Base-by-base conservation (phyloP, 352 stramenopile species). In the Elongisporangium undulatum region DNA sequence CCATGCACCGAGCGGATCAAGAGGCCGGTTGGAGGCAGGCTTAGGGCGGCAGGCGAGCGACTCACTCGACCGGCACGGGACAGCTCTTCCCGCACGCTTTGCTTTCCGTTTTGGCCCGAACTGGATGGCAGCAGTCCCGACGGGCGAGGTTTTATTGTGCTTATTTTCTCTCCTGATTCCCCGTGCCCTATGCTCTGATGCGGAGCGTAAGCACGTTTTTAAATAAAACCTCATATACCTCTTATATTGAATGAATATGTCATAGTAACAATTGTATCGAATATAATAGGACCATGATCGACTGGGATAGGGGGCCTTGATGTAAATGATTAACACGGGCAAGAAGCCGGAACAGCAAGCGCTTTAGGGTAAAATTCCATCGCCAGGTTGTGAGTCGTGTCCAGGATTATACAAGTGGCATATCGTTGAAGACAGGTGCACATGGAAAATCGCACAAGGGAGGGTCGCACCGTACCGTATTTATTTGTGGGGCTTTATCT, bases 1-100 rank as follows among this genome's bases (percentile, higher is more conserved):
- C 59, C 71, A 79, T 79, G 58, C 48, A 53, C 49, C 34, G 34
- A 45, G 34, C 29, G 29, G 6, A 39, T 39, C 29, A 26, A 45
- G 34, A 45, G 34, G 17, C 34, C 34, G 34, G 13, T 45, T 45
- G 10, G 34, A 45, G 34, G 13, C 34, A 45, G 34, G 4, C 34
- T 45, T 12, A 45, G 34, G 13, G 34, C 26, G 26, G 26, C 13
- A 45, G 34, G 34, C 26, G 26, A 38, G 26, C 26, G 26, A 38
- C 26, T 45, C 34, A 45, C 34, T 45, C 34, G 34, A 45, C 34
- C 34, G 34, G 13, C 34, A 45, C 34, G 34, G 34, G 13, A 10
- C 34, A 45, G 34, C 34, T 45, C 34, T 45, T 45, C 34, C 34
- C 10, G 34, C 34, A 45, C 34, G 34, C 34, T 45, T 45, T 45